Percentiles rank a stretch among this genome's conserved stretches.
These are phyloP conservation scores for Aspergillus taichungensis DNA, from an alignment of 495 filamentous ascomycete species.

Conservation along the genomic window DNA sequence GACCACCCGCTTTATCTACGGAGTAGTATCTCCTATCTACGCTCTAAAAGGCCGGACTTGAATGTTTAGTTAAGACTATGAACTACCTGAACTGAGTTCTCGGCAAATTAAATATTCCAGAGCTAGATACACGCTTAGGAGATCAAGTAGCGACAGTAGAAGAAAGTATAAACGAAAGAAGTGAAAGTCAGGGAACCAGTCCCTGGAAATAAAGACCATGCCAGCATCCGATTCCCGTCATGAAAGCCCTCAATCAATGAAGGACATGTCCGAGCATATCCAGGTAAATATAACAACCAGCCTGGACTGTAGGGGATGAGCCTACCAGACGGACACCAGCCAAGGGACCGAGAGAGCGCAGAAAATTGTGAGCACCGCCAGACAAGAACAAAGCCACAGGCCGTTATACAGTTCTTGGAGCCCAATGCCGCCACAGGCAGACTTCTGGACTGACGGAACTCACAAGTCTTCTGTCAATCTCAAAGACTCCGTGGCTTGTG, in stretches of 20 bases:
- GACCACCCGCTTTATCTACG: too few species aligned
- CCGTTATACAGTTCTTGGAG: constrained; percentile 2
- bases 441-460: constrained; percentile 5
- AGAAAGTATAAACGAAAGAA: constrained; percentile 9
- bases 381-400: constrained; percentile 13
- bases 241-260: constrained; percentile 14
- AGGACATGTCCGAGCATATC: constrained; percentile 24
- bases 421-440: constrained; percentile 30
- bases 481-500: constrained; percentile 1
- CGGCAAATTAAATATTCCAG: constrained; percentile 8
- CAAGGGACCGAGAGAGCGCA: background rate
- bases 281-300: constrained; percentile 27
- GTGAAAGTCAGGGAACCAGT: constrained; percentile 11
- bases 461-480: constrained; percentile 5
- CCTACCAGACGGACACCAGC: constrained; percentile 26
- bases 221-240: constrained; percentile 41
- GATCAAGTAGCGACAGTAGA: constrained; percentile 9
- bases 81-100: background rate
- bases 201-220: constrained; percentile 2
- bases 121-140: constrained; percentile 17
- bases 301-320: constrained; percentile 44
- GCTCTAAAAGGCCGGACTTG: too few species aligned
- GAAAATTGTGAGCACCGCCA: background rate
- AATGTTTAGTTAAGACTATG: too few species aligned
- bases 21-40: too few species aligned